Base-by-base conservation (phyloP, 2,329 filamentous ascomycete genomes). In the Colletotrichum graminicola region DNA sequence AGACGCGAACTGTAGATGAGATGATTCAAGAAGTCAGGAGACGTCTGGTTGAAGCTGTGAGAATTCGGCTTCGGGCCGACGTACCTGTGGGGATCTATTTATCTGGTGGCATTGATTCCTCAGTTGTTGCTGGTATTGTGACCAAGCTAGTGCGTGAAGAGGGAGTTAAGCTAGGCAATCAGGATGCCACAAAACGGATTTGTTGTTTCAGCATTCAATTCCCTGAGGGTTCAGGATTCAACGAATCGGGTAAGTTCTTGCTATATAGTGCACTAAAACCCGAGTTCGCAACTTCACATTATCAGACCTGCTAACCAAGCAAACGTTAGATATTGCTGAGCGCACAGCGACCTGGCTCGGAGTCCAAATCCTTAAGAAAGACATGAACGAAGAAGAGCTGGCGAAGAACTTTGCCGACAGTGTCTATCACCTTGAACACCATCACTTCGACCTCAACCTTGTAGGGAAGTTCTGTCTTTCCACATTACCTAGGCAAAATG, bases 41-140 rank as follows among this genome's bases (percentile, higher is more conserved):
- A 47, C 80, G 81, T 2, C 74, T 90, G 10, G 75, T 88, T 1
- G 86, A 90, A 47, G 82, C 87, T 0, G 79, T 90, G 8, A 82
- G 82, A 16, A 73, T 88, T 32, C 84, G 88, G 10, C 78, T 90
- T 8, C 82, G 84, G 26, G 88, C 88, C 1, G 88, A 90, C 75
- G 88, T 90, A 0, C 86, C 87, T 0, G 80, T 90, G 3, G 88
- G 86, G 2, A 79, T 90, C 65, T 90, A 88, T 67, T 78, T 90
- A 0, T 86, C 83, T 21, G 88, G 89, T 2, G 89, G 88, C 1
- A 84, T 90, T 52, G 88, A 90, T 74, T 89, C 86, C 0, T 89
- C 87, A 0, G 81, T 84, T 1, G 77, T 90, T 36, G 88, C 88
- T 7, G 88, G 88, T 2, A 88, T 90, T 75, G 84, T 86, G 2